Evolutionary conservation across 352 stramenopile species (phyloP), one percentile per base, ranked within the genome.

Genomic region (Pythium myriotylum): DNA sequence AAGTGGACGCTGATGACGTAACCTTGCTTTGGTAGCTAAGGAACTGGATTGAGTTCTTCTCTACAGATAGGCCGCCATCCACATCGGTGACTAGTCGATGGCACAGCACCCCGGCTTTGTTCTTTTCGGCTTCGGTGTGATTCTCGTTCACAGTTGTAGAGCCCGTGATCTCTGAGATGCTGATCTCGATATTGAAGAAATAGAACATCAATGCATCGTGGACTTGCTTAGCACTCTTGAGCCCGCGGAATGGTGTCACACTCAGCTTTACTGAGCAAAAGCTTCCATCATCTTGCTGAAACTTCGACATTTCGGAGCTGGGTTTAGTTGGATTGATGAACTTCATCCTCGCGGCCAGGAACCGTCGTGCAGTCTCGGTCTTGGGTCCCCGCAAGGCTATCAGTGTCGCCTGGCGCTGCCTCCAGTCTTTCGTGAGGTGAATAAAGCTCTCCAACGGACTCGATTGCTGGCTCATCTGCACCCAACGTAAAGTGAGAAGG

Each of bases 151-250:
- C 24, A 1, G 45, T 56, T 24, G 42, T 69, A 19, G 46, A 59
- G 3, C 72, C 71, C 16, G 75, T 54, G 26, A 61, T 33, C 43
- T 83, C 74, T 0, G 71, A 71, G 12, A 83, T 69, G 7, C 60
- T 72, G 55, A 80, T 80, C 59, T 83, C 72, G 55, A 83, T 72
- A 41, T 80, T 83, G 27, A 54, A 65, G 12, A 77, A 59, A 47
- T 67, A 77, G 47, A 73, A 83, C 32, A 59, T 54, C 6, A 70
- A 24, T 9, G 72, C 74, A 17, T 82, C 71, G 32, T 60, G 79
- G 55, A 75, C 70, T 48, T 73, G 59, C 40, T 68, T 27, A 13
- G 79, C 58, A 9, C 58, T 76, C 24, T 51, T 26, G 14, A 76
- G 65, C 0, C 71, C 71, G 5, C 50, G 45, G 23, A 82, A 72